Evolutionary conservation across 148 eudicot species (phyloP).

Genomic region (Rhododendron griersonianum): DNA sequence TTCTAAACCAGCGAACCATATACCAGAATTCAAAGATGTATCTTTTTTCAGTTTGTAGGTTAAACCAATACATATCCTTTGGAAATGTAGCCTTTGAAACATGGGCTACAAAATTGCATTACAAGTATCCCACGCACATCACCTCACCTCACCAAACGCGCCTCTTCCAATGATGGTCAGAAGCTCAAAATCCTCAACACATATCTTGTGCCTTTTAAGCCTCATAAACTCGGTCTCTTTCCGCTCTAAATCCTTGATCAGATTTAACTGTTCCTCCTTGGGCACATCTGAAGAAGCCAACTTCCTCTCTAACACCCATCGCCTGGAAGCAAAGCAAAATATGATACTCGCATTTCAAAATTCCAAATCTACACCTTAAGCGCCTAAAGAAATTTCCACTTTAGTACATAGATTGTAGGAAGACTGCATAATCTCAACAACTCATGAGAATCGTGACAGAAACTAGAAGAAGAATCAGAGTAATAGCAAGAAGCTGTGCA

Average conservation of each 20-base stretch:
- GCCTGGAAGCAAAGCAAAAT: conserved; percentile 30
- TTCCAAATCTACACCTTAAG: background rate
- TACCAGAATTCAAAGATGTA: background rate
- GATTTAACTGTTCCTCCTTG: conserved; percentile 42
- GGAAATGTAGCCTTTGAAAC: background rate
- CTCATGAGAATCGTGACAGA: background rate
- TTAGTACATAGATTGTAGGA: background rate
- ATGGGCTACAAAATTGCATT: background rate
- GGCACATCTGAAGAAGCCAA: conserved; percentile 42
- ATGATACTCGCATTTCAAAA: background rate
- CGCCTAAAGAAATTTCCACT: background rate
- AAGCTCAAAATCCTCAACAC: conserved; percentile 58
- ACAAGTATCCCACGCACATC: background rate
- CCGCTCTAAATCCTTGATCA: conserved; percentile 62
- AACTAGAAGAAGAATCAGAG: background rate
- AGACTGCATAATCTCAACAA: background rate
- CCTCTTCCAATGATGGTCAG: conserved; percentile 64
- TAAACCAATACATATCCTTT: background rate
- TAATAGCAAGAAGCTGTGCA: background rate
- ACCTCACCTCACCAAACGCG: conserved; percentile 83
- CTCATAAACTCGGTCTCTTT: conserved; percentile 66
- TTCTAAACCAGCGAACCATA: background rate
- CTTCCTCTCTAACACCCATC: conserved; percentile 40
- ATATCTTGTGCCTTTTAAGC: conserved; percentile 48
- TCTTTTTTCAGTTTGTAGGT: background rate